A percentile compares a stretch with the other conserved stretches of the same genome.
Conservation (phyloP, 768 basidiomycete genomes). For the Suillus luteus region DNA sequence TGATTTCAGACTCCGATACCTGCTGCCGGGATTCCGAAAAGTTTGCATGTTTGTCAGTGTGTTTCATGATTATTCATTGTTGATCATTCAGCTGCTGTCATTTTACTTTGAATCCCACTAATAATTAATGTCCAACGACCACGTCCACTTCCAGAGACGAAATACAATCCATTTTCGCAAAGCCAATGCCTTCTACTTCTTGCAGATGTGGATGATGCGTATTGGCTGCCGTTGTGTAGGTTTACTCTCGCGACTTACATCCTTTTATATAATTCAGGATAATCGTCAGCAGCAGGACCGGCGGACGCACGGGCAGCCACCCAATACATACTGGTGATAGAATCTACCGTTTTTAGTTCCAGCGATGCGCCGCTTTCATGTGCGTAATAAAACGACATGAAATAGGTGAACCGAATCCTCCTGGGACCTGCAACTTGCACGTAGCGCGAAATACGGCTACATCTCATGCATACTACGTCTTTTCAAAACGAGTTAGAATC, state of each 20-base stretch:
- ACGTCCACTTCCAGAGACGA: too few species aligned
- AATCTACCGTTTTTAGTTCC: not conserved
- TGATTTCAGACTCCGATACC: not conserved
- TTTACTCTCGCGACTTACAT: not conserved
- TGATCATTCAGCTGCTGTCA: too few species aligned
- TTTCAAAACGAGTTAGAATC: constrained; percentile 4
- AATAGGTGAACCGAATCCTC: not conserved
- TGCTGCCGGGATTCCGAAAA: not conserved
- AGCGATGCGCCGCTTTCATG: not conserved
- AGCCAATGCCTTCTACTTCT: too few species aligned
- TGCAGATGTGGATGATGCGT: not conserved
- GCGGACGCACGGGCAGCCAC: not conserved
- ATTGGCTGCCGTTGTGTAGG: not conserved
- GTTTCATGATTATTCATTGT: too few species aligned
- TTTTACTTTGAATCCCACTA: too few species aligned
- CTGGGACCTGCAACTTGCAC: not conserved
- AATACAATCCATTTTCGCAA: too few species aligned
- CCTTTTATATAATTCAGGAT: not conserved
- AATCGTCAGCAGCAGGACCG: too few species aligned
- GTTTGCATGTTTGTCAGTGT: not conserved
- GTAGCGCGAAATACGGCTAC: not conserved
- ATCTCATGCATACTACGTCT: not conserved
- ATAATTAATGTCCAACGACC: too few species aligned
- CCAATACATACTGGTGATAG: not conserved
- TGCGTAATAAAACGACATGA: not conserved